Evolutionary conservation across 768 basidiomycete species (phyloP).

Genomic region (Harrya chromipes): DNA sequence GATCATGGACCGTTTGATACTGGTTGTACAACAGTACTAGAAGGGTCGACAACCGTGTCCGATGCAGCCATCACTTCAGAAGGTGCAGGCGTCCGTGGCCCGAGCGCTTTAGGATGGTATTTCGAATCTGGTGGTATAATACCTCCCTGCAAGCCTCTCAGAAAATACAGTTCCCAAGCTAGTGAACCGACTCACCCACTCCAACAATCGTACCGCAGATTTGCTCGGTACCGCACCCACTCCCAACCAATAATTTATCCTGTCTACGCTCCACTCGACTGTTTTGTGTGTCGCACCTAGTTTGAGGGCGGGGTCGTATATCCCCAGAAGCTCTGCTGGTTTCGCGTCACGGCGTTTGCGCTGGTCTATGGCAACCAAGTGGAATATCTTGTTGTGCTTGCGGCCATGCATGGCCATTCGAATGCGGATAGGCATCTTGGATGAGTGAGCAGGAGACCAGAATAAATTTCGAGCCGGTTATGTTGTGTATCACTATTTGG

Average conservation of each 20-base stretch:
- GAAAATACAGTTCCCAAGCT: conserved; percentile 1
- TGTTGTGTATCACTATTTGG: conserved; percentile 29
- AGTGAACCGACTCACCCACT: conserved; percentile 49
- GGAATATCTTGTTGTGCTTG: conserved; percentile 72
- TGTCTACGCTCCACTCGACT: conserved; percentile 86
- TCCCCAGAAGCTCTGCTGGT: conserved; percentile 84
- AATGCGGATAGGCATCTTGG: conserved; percentile 76
- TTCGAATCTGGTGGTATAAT: conserved; percentile 56
- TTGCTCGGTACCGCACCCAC: conserved; percentile 83
- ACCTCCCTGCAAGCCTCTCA: conserved; percentile 46
- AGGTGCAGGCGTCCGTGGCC: conserved; percentile 8
- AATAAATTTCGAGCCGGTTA: not conserved
- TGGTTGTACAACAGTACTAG: not conserved
- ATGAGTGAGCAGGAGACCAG: too few species aligned
- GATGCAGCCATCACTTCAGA: conserved; percentile 2
- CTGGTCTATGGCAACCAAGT: conserved; percentile 80
- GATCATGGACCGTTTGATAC: conserved; percentile 9
- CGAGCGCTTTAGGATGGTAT: conserved; percentile 44
- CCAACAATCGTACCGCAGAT: conserved; percentile 71
- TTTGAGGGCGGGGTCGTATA: conserved; percentile 70
- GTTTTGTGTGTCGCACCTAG: conserved; percentile 58
- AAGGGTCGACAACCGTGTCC: not conserved
- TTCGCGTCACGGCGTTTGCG: conserved; percentile 73
- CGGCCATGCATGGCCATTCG: conserved; percentile 81
- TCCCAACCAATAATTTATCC: conserved; percentile 87